phyloP scores from a whole-genome alignment of 495 filamentous ascomycete genomes.

The Penicillium lividum region DNA sequence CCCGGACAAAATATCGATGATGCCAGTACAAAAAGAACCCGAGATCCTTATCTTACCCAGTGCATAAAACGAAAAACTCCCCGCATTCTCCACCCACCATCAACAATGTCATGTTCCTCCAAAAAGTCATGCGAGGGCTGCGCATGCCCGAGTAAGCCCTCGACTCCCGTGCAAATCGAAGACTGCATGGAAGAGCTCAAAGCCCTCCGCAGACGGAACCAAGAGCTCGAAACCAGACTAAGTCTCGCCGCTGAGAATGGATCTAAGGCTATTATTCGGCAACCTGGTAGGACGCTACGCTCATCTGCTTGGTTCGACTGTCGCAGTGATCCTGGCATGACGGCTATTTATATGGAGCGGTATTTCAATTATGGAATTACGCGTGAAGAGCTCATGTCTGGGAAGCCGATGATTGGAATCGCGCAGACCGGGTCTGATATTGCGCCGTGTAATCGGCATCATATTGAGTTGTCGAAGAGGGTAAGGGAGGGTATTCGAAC shows the following conservation, averaged over 20 bases:
- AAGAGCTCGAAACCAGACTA: conserved; percentile 29
- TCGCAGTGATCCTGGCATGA: conserved; percentile 50
- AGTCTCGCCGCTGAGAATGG: conserved; percentile 11
- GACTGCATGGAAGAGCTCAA: conserved; percentile 28
- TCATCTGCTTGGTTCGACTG: conserved; percentile 52
- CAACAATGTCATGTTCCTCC: conserved; percentile 35
- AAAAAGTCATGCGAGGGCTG: conserved; percentile 42
- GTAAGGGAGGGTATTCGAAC: conserved; percentile 55
- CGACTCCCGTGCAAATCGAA: conserved; percentile 22
- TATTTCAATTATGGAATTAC: conserved; percentile 58
- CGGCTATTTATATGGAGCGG: conserved; percentile 54
- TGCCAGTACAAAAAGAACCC: conserved; percentile 6
- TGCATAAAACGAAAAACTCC: not conserved
- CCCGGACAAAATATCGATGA: conserved; percentile 1
- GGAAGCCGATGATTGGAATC: conserved; percentile 59
- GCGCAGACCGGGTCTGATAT: conserved; percentile 58
- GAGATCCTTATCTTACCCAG: not conserved
- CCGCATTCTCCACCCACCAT: not conserved
- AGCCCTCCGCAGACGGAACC: conserved; percentile 26
- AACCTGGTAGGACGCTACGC: conserved; percentile 39
- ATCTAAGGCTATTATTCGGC: conserved; percentile 11
- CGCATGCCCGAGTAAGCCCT: conserved; percentile 30
- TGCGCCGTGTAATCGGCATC: conserved; percentile 55
- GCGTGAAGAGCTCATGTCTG: conserved; percentile 53
- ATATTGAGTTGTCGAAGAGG: conserved; percentile 53